phyloP scores from a whole-genome alignment of 306 rosid species.

The Neltuma alba region DNA sequence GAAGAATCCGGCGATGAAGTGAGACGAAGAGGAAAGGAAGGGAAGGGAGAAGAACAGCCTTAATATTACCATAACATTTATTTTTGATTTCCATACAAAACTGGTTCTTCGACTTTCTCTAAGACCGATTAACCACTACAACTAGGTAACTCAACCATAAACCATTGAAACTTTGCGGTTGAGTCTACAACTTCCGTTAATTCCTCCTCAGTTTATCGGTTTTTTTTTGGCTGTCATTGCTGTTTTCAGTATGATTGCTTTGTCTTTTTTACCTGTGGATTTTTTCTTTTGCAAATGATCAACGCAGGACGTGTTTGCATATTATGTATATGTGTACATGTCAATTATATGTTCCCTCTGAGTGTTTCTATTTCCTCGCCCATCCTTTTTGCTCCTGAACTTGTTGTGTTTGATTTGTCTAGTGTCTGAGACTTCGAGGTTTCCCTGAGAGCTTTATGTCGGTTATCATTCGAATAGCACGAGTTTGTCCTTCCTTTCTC shows the following conservation, averaged over 20 bases:
- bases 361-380: neutral
- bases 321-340: neutral
- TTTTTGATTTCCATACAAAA: slow-evolving; percentile 17
- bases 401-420: slow-evolving; percentile 38
- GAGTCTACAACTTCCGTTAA: slow-evolving; percentile 18
- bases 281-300: slow-evolving; percentile 1
- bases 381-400: neutral
- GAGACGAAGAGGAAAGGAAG: slow-evolving; percentile 22
- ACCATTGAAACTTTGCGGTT: slow-evolving; percentile 35
- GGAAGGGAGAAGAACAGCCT: slow-evolving; percentile 13
- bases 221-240: slow-evolving; percentile 33
- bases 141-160: slow-evolving; percentile 52
- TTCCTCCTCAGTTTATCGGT: slow-evolving; percentile 35
- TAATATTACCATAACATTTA: slow-evolving; percentile 21
- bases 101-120: slow-evolving; percentile 51
- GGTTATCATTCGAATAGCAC: neutral
- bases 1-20: slow-evolving; percentile 34
- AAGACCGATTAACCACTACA: slow-evolving; percentile 58
- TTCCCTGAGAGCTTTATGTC: slow-evolving; percentile 19
- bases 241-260: slow-evolving; percentile 17
- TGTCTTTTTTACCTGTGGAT: slow-evolving; percentile 13
- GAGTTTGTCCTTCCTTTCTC: neutral
- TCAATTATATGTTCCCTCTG: neutral
- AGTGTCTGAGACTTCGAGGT: slow-evolving; percentile 19
- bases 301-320: neutral